A percentile compares a stretch with the other conserved stretches of the same genome.
These are phyloP conservation scores for Anacardium occidentale DNA, from an alignment of 345 rosid genomes.

Conservation along the genomic window DNA sequence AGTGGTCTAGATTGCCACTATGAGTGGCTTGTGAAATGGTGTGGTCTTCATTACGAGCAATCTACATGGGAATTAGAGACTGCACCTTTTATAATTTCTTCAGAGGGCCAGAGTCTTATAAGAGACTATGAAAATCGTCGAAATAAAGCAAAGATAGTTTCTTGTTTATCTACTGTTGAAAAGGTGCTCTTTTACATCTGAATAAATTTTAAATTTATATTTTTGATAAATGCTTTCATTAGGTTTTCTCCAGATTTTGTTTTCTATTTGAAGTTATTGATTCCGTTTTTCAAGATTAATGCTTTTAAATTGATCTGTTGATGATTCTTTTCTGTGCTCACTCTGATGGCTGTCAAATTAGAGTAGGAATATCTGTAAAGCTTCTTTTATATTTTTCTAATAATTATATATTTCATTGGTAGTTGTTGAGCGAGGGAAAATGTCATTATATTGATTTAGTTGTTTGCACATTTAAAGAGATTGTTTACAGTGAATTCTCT, in stretches of 20 bases:
- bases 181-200: constrained; percentile 27
- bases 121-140: constrained; percentile 42
- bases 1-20: constrained; percentile 21
- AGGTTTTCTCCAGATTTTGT: neutral
- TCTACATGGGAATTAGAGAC: constrained; percentile 59
- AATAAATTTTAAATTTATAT: neutral
- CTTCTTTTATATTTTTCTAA: neutral
- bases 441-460: neutral
- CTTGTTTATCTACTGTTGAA: constrained; percentile 12
- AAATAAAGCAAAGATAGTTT: constrained; percentile 26
- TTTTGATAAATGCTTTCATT: neutral
- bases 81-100: constrained; percentile 37
- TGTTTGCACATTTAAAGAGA: constrained; percentile 2
- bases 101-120: constrained; percentile 34
- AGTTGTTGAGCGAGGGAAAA: neutral
- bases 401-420: neutral
- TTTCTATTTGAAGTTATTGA: neutral
- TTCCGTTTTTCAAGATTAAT: neutral
- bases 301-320: neutral
- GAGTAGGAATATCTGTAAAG: neutral
- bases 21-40: constrained; percentile 71
- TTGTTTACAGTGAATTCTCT: neutral
- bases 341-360: neutral
- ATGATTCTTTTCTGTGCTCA: neutral
- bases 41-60: constrained; percentile 53